Conservation (phyloP, 805 yeast genomes). For the Henningerozyma blattae region DNA sequence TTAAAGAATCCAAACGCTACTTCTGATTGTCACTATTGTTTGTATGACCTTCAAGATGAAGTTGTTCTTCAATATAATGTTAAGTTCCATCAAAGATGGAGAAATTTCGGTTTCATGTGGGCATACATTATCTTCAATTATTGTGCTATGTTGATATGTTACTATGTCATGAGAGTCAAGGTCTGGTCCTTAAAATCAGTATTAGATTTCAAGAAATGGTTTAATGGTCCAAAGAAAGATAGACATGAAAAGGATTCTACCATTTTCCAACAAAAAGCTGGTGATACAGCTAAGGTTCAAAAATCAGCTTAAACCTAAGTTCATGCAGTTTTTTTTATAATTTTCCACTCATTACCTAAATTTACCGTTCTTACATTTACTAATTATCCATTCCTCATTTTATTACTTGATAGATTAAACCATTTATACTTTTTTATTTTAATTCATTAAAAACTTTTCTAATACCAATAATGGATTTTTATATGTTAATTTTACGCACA, state of each 20-base stretch:
- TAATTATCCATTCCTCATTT: no score
- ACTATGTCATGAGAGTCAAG: slow-evolving; percentile 28
- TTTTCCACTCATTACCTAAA: no score
- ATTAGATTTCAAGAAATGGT: slow-evolving; percentile 29
- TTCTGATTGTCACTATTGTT: slow-evolving; percentile 49
- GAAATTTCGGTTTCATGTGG: slow-evolving; percentile 49
- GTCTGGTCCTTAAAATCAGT: slow-evolving; percentile 26
- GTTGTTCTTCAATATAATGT: slow-evolving; percentile 38
- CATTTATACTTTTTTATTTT: no score
- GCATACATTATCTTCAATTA: slow-evolving; percentile 31
- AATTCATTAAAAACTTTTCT: no score
- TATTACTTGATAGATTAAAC: no score
- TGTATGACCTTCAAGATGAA: slow-evolving; percentile 41
- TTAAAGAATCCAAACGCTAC: slow-evolving; percentile 33
- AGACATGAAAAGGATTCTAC: slow-evolving; percentile 37
- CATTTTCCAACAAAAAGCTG: slow-evolving; percentile 29
- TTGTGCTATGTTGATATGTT: slow-evolving; percentile 27
- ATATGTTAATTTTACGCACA: no score
- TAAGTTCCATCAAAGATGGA: slow-evolving; percentile 43
- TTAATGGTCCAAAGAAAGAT: slow-evolving; percentile 31
- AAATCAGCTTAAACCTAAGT: no score
- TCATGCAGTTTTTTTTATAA: no score
- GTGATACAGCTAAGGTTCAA: slow-evolving; percentile 27
- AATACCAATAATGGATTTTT: no score
- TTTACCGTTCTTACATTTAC: no score